These are phyloP conservation scores for Capsicum chinense DNA, from an alignment of 257 asterid species.

Conservation along the genomic window DNA sequence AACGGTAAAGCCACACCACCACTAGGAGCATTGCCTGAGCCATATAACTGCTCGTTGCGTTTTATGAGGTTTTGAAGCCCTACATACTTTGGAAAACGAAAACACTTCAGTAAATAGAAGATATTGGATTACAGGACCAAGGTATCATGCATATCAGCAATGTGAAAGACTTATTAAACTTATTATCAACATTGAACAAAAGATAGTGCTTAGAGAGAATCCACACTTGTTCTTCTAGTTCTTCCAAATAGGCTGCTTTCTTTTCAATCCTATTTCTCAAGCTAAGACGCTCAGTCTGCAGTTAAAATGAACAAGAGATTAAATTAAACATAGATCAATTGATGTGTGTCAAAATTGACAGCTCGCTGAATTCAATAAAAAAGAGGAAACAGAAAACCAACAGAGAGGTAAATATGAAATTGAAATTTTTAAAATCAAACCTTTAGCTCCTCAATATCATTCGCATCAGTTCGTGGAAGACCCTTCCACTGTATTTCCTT, in stretches of 20 bases:
- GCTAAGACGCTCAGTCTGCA: slow-evolving; percentile 79
- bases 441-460: slow-evolving; percentile 91
- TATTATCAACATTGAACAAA: slow-evolving; percentile 5
- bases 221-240: slow-evolving; percentile 91
- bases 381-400: neutral
- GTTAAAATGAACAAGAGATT: slow-evolving; percentile 32
- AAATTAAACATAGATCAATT: slow-evolving; percentile 19
- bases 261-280: slow-evolving; percentile 80
- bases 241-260: slow-evolving; percentile 88
- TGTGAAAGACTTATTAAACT: slow-evolving; percentile 6
- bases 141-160: neutral
- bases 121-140: neutral
- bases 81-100: slow-evolving; percentile 49
- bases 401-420: slow-evolving; percentile 14
- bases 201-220: slow-evolving; percentile 8
- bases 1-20: slow-evolving; percentile 98
- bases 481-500: slow-evolving; percentile 99
- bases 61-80: slow-evolving; percentile 87
- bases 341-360: slow-evolving; percentile 24
- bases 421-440: slow-evolving; percentile 36
- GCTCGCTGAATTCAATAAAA: slow-evolving; percentile 22
- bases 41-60: slow-evolving; percentile 81
- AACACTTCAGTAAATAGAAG: slow-evolving; percentile 3
- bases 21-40: slow-evolving; percentile 88
- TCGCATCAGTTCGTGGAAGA: slow-evolving; percentile 82